phyloP scores from a whole-genome alignment of 192 early-diverging fungal genomes.

The Rhizoclosmatium globosum region DNA sequence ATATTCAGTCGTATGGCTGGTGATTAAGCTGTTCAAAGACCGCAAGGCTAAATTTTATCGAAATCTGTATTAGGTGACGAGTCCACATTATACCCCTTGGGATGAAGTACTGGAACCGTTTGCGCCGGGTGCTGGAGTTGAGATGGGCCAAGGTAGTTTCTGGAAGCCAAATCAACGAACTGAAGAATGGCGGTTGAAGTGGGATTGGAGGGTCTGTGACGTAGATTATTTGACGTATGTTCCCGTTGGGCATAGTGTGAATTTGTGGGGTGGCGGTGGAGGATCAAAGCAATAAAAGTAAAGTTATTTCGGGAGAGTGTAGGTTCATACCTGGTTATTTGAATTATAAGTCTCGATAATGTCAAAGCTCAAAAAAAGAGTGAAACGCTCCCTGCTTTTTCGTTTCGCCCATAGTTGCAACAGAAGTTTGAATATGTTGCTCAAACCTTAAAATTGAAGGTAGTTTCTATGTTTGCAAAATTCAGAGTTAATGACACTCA shows the following conservation, averaged over 20 bases:
- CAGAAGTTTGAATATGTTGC: no score
- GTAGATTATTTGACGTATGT: slow-evolving; percentile 23
- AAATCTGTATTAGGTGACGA: slow-evolving; percentile 21
- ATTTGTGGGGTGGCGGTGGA: slow-evolving; percentile 13
- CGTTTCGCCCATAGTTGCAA: no score
- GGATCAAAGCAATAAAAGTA: background rate
- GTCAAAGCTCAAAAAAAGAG: no score
- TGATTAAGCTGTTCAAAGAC: no score
- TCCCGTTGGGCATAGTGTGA: slow-evolving; percentile 17
- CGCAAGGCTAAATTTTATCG: no score
- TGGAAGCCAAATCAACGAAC: slow-evolving; percentile 4
- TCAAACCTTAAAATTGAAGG: no score
- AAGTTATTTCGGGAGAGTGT: background rate
- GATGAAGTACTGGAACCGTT: slow-evolving; percentile 52
- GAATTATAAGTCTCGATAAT: no score
- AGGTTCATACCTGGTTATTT: no score
- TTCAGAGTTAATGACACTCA: no score
- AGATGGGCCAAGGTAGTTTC: background rate
- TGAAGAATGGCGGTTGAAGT: slow-evolving; percentile 29
- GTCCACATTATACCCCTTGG: slow-evolving; percentile 62
- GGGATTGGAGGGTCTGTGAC: slow-evolving; percentile 34
- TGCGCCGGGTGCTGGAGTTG: background rate
- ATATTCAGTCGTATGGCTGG: no score
- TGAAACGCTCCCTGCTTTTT: no score
- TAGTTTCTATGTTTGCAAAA: no score